Base-by-base conservation (phyloP, 2,329 filamentous ascomycete genomes). In the Bipolaris victoriae region DNA sequence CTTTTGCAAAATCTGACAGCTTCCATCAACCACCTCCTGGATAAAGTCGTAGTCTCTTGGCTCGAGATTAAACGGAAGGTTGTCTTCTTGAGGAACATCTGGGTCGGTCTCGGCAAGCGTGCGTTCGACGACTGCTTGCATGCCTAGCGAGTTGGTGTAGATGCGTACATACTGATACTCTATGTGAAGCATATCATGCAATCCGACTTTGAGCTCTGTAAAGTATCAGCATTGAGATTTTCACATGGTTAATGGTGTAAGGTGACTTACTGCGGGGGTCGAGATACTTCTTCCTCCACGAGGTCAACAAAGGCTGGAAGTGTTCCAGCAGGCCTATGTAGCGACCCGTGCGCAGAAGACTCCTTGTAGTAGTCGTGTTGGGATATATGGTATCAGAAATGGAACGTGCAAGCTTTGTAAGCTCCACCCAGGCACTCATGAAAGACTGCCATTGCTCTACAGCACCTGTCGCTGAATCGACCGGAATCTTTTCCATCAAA, bases 91-190 rank as follows among this genome's bases (percentile, higher is more conserved):
- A 37, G 70, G 69, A 1, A 69, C 70, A 11, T 75, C 71, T 4
- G 71, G 70, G 58, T 77, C 73, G 20, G 72, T 70, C 49, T 76
- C 73, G 6, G 73, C 71, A n/a, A 83, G 72, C 1, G 79, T 80
- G n/a, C 82, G 80, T 57, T 85, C 83, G 3, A 85, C 82, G 3
- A 85, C 80, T 2, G 83, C 83, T 67, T 86, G 83, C 71, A 86
- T 82, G 2, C 82, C 83, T 5, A 85, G 77, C 0, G 78, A 79
- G 45, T 81, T 81, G 37, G 77, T 77, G 51, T 79, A 80, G 15
- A 79, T 76, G 1, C 77, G 67, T 1, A 78, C 72, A 46, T 79
- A 79, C 31, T 80, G 75, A 45, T 78, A 85, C 57, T 86, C 83
- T 15, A 86, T 84, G 13, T 80, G 80, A 0, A 86, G 73, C 58